Base-by-base conservation (phyloP, 225 moss, liverwort and hornwort genomes). In the Straminergon stramineum region DNA sequence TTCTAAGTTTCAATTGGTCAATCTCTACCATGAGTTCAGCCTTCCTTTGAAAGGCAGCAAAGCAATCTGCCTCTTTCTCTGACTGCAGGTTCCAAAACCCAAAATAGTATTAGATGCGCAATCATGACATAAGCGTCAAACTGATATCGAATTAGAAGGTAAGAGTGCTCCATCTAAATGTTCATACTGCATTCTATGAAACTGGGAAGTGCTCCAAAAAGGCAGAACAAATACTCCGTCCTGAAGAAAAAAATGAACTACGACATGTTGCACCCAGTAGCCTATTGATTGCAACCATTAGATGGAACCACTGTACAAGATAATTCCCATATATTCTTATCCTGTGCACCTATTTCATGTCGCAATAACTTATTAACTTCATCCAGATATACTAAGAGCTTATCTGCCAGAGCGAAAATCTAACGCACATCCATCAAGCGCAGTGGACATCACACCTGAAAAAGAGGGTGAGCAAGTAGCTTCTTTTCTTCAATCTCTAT, bases 11-110 rank as follows among this genome's bases (percentile, higher is more conserved):
- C 90, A 99, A 87, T 31, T 90, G 87, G 75, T 97, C 96, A 82
- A 96, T 94, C 95, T 99, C 94, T 58, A 96, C 91, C 93, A 93
- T 93, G 81, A 99, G 94, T 86, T 99, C 97, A 73, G 96, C 98
- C 92, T 97, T 99, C 89, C 93, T 95, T 90, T 97, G 96, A 82
- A 99, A 96, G 55, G 93, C 95, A 84, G 93, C 92, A 58, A 94
- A 93, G 88, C 94, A 96, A 87, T 95, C 94, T 90, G 96, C 92
- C 85, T 97, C 96, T 90, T 97, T 96, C 90, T 95, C 95, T 79
- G 95, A 93, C 95, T 96, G 91, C 79, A 94, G 80, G 88, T 79
- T 90, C 30, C 90, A 75, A 79, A 90, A 53, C 67, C 58, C 82
- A 60, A 79, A 76, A 87, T 76, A 79, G 79, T 56, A 60, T 88